Conservation (phyloP, 2,329 filamentous ascomycete genomes). For the Alternaria ethzedia region DNA sequence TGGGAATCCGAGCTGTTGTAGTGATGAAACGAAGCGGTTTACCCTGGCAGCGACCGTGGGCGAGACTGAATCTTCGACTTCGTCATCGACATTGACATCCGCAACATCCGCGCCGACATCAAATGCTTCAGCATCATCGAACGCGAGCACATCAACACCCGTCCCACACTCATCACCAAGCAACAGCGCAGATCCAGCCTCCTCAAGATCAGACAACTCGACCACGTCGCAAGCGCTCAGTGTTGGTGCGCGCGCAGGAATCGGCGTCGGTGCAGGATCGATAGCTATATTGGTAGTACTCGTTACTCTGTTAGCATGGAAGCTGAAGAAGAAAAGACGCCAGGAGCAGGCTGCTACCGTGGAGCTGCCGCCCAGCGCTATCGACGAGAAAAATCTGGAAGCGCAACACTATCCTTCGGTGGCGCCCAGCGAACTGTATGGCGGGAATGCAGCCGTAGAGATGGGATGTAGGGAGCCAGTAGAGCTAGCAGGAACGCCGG, state of each 20-base stretch:
- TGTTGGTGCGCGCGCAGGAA: background rate
- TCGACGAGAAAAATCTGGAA: background rate
- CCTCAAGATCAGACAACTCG: background rate
- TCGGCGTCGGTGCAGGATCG: background rate
- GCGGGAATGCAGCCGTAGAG: background rate
- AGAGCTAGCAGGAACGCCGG: background rate
- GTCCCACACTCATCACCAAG: background rate
- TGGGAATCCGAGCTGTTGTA: background rate
- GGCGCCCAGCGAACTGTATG: background rate
- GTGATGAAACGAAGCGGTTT: background rate
- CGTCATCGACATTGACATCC: background rate
- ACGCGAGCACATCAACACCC: background rate
- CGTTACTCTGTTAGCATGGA: background rate
- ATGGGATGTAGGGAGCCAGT: background rate
- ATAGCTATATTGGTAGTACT: background rate
- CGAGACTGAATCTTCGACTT: background rate
- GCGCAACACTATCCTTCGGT: background rate
- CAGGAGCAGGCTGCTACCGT: background rate
- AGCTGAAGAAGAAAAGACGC: background rate
- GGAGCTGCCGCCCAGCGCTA: background rate
- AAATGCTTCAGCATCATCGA: background rate
- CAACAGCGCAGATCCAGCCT: background rate
- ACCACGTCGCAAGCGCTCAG: background rate
- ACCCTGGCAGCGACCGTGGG: background rate
- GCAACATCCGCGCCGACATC: background rate